A percentile compares a stretch with the other conserved stretches of the same genome.
phyloP scores from a whole-genome alignment of 2,329 filamentous ascomycete genomes.

The Clonostachys rosea region DNA sequence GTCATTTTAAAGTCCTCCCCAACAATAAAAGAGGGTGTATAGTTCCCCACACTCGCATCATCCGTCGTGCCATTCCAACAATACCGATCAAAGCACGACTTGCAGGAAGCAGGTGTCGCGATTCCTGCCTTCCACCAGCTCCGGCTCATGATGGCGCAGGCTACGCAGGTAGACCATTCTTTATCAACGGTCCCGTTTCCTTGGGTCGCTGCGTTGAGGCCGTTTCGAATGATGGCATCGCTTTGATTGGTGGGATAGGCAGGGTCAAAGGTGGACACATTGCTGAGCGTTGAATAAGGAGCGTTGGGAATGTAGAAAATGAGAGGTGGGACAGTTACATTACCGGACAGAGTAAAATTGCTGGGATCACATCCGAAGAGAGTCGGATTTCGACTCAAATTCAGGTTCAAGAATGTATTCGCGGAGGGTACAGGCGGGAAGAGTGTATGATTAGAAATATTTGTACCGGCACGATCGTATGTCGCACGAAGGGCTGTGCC shows the following conservation, averaged over 20 bases:
- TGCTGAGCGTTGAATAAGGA: conserved; percentile 68
- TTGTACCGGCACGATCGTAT: conserved; percentile 59
- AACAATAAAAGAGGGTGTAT: no score
- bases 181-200: conserved; percentile 68
- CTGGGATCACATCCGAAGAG: conserved; percentile 73
- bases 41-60: not conserved
- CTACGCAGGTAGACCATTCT: conserved; percentile 73
- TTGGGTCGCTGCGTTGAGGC: conserved; percentile 72
- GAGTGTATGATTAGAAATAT: conserved; percentile 46
- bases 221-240: conserved; percentile 74
- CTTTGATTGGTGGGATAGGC: conserved; percentile 59
- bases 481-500: conserved; percentile 71
- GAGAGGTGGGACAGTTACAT: conserved; percentile 42
- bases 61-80: conserved; percentile 76
- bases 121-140: conserved; percentile 64
- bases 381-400: conserved; percentile 66
- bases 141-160: conserved; percentile 72
- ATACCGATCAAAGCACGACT: conserved; percentile 67
- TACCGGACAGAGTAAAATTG: not conserved
- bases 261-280: conserved; percentile 68
- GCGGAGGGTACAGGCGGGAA: conserved; percentile 71
- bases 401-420: conserved; percentile 75
- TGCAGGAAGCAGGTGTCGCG: conserved; percentile 61
- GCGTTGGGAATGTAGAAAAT: conserved; percentile 81
- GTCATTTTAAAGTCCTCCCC: no score